Evolutionary conservation across 306 rosid genomes (phyloP), one percentile per base, ranked within the genome.

Genomic region (Rosa multiflora): DNA sequence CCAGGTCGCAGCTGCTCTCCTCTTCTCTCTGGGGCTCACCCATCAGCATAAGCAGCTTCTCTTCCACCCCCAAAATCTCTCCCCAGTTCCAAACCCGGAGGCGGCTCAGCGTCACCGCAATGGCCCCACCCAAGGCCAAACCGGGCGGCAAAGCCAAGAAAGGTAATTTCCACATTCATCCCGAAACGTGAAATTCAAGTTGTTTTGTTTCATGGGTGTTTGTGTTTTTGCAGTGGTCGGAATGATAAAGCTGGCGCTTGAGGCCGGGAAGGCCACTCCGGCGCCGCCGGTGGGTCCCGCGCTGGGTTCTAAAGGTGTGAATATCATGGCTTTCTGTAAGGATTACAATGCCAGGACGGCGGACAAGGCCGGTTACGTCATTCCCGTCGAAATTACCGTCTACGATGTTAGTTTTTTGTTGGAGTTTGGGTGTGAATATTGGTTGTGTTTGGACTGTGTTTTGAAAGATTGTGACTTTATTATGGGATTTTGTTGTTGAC

Each of bases 211-310:
- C 2, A 66, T 77, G 64, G 21, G 29, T 75, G 13, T 56, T 26
- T 78, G 20, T 63, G 64, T 43, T 67, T 59, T 42, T 77, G 68
- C 86, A 95, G 99, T 93, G 78, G 85, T 95, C 78, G 99, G 99
- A 62, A 13, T 93, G 68, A 95, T 95, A 64, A 95, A 95, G 85
- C 87, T 95, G 55, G 99, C 99, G 17, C 93, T 95, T 59, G 98
- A 95, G 90, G 99, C 99, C 40, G 99, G 99, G 3, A 95, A 95
- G 86, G 99, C 99, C n/a, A 93, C 99, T 8, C 99, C 99, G 23
- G 98, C 99, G 32, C 99, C 99, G 56, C 99, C 99, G 1, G 99
- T 95, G 21, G 99, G 99, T 17, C 99, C 99, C 43, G 99, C 99
- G 12, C 85, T 95, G 72, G 98, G 99, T 88, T 91, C 99, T 0